Evolutionary conservation across 306 rosid genomes (phyloP), one percentile per base, ranked within the genome.

Genomic region (Trifolium dubium): DNA sequence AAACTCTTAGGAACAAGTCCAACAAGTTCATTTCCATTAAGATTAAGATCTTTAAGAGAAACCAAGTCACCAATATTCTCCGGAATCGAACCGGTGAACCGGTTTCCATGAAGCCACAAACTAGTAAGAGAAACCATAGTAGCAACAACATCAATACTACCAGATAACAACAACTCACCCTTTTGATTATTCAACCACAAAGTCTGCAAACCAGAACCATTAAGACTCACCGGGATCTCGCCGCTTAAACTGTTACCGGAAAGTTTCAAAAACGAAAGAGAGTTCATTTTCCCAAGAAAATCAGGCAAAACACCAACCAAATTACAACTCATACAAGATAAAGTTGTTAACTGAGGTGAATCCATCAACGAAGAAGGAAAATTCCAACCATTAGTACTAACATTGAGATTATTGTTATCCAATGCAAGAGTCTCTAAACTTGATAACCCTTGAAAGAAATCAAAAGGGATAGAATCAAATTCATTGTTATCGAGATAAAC

Each of bases 51-150:
- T 82, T 78, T 88, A 72, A 95, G 77, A 59, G 86, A 82, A 74
- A 64, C 64, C 75, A 95, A 78, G 41, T 79, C 77, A 50, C 98
- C 98, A 71, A 90, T 90, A 67, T 71, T 87, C 8, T 60, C 87
- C 0, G 98, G 98, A 77, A 95, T 92, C 3, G 80, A 62, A 35
- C 97, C 97, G 1, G 86, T 56, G 85, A 95, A 95, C 19, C 67
- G 67, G 71, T 95, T 95, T 37, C 99, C 99, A 37, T 95, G 99
- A 54, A 95, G 98, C 98, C 97, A 95, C 44, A 89, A 34, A 54
- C 86, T 85, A 1, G 62, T 81, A 10, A 95, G 90, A 15, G 90
- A 86, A 56, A 53, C 69, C 93, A 95, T 95, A 10, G 90, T 77
- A 0, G 89, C 72, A 66, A 92, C 81, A 44, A 88, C 84, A 54